phyloP scores from a whole-genome alignment of 768 basidiomycete genomes.

The Agrocybe pediades region DNA sequence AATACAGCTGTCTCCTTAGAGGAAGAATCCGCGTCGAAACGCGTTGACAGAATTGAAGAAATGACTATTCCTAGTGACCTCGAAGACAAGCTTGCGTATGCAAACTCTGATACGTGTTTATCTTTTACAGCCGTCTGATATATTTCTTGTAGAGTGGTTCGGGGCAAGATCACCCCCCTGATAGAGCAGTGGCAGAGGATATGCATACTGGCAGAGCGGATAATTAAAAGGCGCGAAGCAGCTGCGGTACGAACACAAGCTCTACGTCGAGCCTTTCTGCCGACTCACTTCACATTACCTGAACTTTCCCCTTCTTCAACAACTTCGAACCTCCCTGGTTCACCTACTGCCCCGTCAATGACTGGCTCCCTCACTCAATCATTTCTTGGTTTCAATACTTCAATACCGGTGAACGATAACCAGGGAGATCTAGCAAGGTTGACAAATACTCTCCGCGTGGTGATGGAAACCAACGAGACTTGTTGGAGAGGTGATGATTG shows the following conservation, averaged over 20 bases:
- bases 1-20: slow-evolving; percentile 74
- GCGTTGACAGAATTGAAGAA: slow-evolving; percentile 81
- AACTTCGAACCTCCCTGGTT: slow-evolving; percentile 35
- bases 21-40: slow-evolving; percentile 83
- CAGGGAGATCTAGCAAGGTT: slow-evolving; percentile 86
- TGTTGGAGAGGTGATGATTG: slow-evolving; percentile 88
- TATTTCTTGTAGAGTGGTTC: slow-evolving; percentile 56
- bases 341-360: slow-evolving; percentile 26
- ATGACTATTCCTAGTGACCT: slow-evolving; percentile 93
- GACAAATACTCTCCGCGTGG: slow-evolving; percentile 78
- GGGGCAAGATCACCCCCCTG: slow-evolving; percentile 70
- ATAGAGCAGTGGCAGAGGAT: slow-evolving; percentile 94
- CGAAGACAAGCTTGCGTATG: slow-evolving; percentile 84
- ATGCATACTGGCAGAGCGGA: slow-evolving; percentile 82
- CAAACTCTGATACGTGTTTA: background rate
- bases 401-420: slow-evolving; percentile 20
- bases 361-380: slow-evolving; percentile 33
- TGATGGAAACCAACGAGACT: slow-evolving; percentile 75
- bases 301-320: slow-evolving; percentile 38
- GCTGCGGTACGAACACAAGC: slow-evolving; percentile 82
- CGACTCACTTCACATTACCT: slow-evolving; percentile 71
- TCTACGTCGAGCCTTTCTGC: slow-evolving; percentile 62
- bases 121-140: slow-evolving; percentile 6
- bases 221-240: slow-evolving; percentile 88
- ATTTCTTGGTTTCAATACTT: slow-evolving; percentile 28